Evolutionary conservation across 495 filamentous ascomycete genomes (phyloP), one percentile per base, ranked within the genome.

Genomic region (Lentithecium fluviatile): DNA sequence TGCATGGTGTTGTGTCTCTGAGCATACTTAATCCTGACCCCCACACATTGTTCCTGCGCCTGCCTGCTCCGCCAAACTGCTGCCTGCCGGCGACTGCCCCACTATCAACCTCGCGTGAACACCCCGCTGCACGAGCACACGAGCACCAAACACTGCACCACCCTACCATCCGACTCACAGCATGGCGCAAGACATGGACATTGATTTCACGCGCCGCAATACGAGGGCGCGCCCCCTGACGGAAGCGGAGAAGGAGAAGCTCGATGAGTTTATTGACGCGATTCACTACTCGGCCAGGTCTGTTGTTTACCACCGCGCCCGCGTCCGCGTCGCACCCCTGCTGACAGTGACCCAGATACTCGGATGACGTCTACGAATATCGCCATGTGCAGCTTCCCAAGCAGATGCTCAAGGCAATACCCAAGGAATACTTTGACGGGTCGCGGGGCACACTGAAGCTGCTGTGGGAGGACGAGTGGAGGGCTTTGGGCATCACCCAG

Each of bases 391-490:
- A 96, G 73, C 85, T 98, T 24, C 94, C 94, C 4, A 97, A 97
- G 74, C 86, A 88, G 48, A 98, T 98, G 94, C 83, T 98, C 43
- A 98, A 97, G 75, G 88, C 85, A 32, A 97, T 98, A 62, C 94
- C 94, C 12, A 83, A 91, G 71, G 95, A 95, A 53, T 98, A 97
- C 73, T 95, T 96, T 69, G 94, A 97, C 69, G 82, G 83, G 29
- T 76, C 85, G 19, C 91, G 95, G 66, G 93, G 94, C 37, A 97
- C 93, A 6, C 77, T 98, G 75, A 98, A 98, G 76, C 76, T 98
- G 59, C 78, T 98, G 48, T 96, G 94, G 90, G 94, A 98, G 74
- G 95, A 97, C 50, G 94, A 98, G 74, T 98, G 94, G 94, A 82
- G 94, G 70, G 90, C 88, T 4, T 79, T 98, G 69, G 94, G 94